Percentiles rank a stretch among this genome's conserved stretches.
These are phyloP conservation scores for Venturia oleaginea DNA, from an alignment of 2,329 filamentous ascomycete species.

Conservation along the genomic window DNA sequence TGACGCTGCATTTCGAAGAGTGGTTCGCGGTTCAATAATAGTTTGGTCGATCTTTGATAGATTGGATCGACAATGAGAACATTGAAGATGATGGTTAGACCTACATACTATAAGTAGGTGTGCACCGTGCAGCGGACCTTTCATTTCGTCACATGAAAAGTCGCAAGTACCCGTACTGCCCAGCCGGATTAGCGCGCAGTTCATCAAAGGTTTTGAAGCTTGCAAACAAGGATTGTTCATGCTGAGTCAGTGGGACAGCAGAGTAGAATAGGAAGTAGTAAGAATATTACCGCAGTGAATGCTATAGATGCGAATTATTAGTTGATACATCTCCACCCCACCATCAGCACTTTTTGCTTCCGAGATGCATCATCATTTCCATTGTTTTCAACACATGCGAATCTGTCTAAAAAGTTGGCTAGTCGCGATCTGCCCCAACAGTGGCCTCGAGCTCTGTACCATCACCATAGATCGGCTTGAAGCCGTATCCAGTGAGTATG, in stretches of 20 bases:
- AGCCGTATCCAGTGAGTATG: slow-evolving; percentile 16
- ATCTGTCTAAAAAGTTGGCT: not conserved
- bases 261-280: not conserved
- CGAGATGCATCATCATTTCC: not conserved
- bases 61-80: not conserved
- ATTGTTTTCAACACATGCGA: not conserved
- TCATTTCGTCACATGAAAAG: not conserved
- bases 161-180: not conserved
- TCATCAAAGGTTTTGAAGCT: not conserved
- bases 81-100: not conserved
- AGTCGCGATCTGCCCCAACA: not conserved
- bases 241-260: not conserved
- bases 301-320: not conserved
- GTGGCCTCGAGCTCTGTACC: not conserved
- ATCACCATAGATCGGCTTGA: not conserved
- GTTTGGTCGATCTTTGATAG: not conserved
- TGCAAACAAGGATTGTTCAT: not conserved
- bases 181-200: not conserved
- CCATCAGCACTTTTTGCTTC: not conserved
- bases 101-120: too few relatives aligned
- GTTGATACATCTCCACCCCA: not conserved
- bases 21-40: not conserved
- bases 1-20: not conserved
- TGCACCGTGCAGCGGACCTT: not conserved
- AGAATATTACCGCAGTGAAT: not conserved